Evolutionary conservation across 176 grass and related monocot species (phyloP).

Genomic region (Chrysopogon serrulatus): DNA sequence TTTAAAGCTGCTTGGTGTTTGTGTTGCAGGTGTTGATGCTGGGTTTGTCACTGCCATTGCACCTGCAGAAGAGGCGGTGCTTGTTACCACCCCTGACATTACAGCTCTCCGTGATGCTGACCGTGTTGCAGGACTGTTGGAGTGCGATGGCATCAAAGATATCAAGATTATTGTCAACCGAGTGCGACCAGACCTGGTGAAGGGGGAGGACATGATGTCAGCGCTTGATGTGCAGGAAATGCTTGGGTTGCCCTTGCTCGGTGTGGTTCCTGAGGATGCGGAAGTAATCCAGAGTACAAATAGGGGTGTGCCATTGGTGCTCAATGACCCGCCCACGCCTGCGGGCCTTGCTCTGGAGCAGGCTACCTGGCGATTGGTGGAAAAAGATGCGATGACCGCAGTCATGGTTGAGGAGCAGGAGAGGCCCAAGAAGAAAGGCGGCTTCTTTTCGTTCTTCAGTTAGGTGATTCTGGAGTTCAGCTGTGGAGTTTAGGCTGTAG

Average conservation of each 20-base stretch:
- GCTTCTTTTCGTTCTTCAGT: slow-evolving; percentile 75
- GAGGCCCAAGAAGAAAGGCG: slow-evolving; percentile 55
- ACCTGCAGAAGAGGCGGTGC: slow-evolving; percentile 77
- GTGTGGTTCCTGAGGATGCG: slow-evolving; percentile 72
- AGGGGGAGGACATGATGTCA: slow-evolving; percentile 97
- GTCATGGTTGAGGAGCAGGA: slow-evolving; percentile 85
- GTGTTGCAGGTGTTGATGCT: slow-evolving; percentile 53
- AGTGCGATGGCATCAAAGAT: slow-evolving; percentile 89
- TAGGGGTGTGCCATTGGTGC: slow-evolving; percentile 66
- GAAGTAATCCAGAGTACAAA: slow-evolving; percentile 92
- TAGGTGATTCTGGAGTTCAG: slow-evolving; percentile 10
- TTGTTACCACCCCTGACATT: slow-evolving; percentile 88
- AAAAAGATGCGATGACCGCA: slow-evolving; percentile 78
- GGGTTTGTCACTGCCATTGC: slow-evolving; percentile 94
- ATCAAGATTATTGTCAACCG: slow-evolving; percentile 93
- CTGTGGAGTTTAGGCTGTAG: background rate
- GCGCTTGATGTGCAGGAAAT: slow-evolving; percentile 92
- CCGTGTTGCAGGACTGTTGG: slow-evolving; percentile 67
- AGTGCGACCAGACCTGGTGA: slow-evolving; percentile 74
- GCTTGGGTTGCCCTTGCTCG: slow-evolving; percentile 79
- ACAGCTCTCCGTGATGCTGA: slow-evolving; percentile 85
- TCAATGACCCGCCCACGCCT: slow-evolving; percentile 60
- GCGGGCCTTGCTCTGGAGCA: slow-evolving; percentile 90
- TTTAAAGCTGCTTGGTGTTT: background rate
- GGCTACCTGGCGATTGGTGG: slow-evolving; percentile 79